Percentiles rank a stretch among this genome's conserved stretches.
phyloP scores from a whole-genome alignment of 208 protist species.

The Leishmania tarentolae region DNA sequence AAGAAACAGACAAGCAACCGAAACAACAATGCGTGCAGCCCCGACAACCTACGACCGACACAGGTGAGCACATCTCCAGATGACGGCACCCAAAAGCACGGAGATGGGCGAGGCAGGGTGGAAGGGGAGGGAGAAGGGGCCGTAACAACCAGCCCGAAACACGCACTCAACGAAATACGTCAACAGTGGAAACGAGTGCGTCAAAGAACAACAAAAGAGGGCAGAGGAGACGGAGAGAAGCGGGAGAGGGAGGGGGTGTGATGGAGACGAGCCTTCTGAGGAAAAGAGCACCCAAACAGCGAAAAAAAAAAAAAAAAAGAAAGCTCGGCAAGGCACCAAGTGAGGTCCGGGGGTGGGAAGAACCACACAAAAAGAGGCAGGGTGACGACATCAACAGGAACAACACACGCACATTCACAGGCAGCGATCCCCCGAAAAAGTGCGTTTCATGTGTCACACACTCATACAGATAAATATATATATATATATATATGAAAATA shows the following conservation, averaged over 20 bases:
- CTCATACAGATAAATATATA: background rate
- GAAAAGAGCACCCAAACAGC: background rate
- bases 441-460: background rate
- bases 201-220: background rate
- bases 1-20: background rate
- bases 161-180: slow-evolving; percentile 6
- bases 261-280: background rate
- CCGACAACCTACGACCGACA: background rate
- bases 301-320: background rate
- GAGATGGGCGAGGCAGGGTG: slow-evolving; percentile 1
- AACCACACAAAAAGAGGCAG: background rate
- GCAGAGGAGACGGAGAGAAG: background rate
- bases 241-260: too few species aligned
- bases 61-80: background rate
- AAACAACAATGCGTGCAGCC: background rate
- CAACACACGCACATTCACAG: slow-evolving; percentile 4
- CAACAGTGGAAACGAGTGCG: slow-evolving; percentile 2
- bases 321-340: background rate
- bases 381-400: background rate
- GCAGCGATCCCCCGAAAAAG: background rate
- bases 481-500: too few species aligned
- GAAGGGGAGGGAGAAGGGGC: background rate
- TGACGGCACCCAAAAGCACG: background rate
- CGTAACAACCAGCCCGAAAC: background rate
- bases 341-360: background rate